Percentiles rank a stretch among this genome's conserved stretches.
Conservation (phyloP, 2,329 filamentous ascomycete species). For the Aschersonia sp. region DNA sequence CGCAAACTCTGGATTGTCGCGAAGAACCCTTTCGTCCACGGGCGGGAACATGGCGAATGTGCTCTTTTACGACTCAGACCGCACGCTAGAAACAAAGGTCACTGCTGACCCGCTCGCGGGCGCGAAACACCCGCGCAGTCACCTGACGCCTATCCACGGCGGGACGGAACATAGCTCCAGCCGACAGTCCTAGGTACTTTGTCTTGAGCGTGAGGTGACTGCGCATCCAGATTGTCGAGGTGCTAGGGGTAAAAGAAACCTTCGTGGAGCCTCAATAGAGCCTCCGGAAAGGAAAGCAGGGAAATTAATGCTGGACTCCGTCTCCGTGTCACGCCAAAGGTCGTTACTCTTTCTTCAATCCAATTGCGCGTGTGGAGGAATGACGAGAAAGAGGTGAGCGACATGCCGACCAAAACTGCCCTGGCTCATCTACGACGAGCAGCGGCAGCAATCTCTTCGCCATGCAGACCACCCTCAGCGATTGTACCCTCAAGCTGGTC, state of each 20-base stretch:
- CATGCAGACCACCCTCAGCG: neutral
- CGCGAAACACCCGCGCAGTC: slow-evolving; percentile 19
- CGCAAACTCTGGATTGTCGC: slow-evolving; percentile 45
- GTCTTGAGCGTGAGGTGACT: too few relatives aligned
- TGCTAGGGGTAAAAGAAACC: too few relatives aligned
- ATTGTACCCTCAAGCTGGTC: neutral
- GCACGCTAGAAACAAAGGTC: neutral
- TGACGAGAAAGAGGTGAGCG: neutral
- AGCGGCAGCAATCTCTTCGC: neutral
- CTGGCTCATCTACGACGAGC: neutral
- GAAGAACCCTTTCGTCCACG: slow-evolving; percentile 37
- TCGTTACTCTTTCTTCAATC: neutral
- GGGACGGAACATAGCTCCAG: slow-evolving; percentile 5
- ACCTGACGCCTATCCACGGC: slow-evolving; percentile 14
- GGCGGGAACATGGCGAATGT: slow-evolving; percentile 37
- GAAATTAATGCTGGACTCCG: too few relatives aligned
- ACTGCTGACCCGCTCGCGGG: neutral
- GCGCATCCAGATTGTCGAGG: too few relatives aligned
- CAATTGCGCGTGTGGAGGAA: neutral
- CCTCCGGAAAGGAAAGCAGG: too few relatives aligned
- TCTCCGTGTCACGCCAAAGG: too few relatives aligned
- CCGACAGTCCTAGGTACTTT: neutral
- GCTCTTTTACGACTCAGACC: neutral
- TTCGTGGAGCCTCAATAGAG: too few relatives aligned
- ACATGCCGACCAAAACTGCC: neutral